phyloP scores from a whole-genome alignment of 108 stramenopile species.

The Discostella pseudostelligera region DNA sequence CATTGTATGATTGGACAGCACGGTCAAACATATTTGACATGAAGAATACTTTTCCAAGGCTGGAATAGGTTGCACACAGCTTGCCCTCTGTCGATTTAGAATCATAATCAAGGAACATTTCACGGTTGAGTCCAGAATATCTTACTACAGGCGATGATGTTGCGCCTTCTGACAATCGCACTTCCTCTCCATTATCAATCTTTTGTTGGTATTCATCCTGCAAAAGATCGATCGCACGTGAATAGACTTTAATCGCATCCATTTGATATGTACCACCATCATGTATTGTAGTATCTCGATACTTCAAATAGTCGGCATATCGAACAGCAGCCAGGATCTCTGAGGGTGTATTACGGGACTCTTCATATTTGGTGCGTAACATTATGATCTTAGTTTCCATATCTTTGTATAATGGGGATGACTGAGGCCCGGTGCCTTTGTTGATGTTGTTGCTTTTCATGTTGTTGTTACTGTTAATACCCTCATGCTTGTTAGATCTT shows the following conservation, averaged over 20 bases:
- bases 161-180: conserved; percentile 16
- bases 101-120: conserved; percentile 54
- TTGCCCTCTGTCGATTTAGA: conserved; percentile 64
- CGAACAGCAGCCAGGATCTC: conserved; percentile 32
- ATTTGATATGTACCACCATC: conserved; percentile 73
- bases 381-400: conserved; percentile 37
- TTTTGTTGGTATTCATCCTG: conserved; percentile 20
- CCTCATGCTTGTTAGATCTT: too few relatives aligned
- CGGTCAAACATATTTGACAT: conserved; percentile 87
- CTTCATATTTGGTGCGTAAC: conserved; percentile 19
- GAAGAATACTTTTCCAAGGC: conserved; percentile 66
- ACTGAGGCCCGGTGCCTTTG: conserved; percentile 6
- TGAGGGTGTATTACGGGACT: conserved; percentile 13
- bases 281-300: conserved; percentile 64
- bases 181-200: conserved; percentile 27
- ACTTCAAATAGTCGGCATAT: conserved; percentile 64
- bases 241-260: conserved; percentile 64
- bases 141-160: background rate
- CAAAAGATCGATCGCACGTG: conserved; percentile 44
- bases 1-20: conserved; percentile 58
- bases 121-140: conserved; percentile 42
- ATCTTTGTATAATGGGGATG: conserved; percentile 24
- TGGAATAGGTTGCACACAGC: conserved; percentile 55
- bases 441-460: background rate
- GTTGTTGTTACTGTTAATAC: background rate